Percentiles rank a stretch among this genome's conserved stretches.
These are phyloP conservation scores for Rutstroemia sp. DNA, from an alignment of 2,329 filamentous ascomycete genomes.

Conservation along the genomic window DNA sequence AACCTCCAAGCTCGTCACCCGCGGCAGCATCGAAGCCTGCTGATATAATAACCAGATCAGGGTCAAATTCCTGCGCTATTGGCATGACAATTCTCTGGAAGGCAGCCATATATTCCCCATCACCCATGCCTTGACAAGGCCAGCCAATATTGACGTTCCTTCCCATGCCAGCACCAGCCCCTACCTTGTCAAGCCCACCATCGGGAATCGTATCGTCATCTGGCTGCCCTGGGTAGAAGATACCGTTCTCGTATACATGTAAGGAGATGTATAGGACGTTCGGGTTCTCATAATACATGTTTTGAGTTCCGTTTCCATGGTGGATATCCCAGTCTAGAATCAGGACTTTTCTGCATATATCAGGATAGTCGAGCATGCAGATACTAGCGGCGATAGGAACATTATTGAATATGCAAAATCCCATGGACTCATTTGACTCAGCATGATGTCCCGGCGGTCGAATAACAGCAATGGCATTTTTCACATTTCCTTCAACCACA, in stretches of 20 bases:
- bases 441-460: constrained; percentile 93
- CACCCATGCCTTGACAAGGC: constrained; percentile 75
- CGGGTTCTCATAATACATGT: constrained; percentile 90
- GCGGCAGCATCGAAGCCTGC: constrained; percentile 94
- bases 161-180: constrained; percentile 46
- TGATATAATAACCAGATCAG: constrained; percentile 90
- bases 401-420: constrained; percentile 98
- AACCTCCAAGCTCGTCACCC: constrained; percentile 87
- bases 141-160: constrained; percentile 62
- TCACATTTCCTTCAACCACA: constrained; percentile 75
- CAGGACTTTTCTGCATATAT: constrained; percentile 77
- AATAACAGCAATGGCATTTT: constrained; percentile 94
- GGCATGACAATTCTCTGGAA: constrained; percentile 97
- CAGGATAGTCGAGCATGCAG: constrained; percentile 74
- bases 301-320: constrained; percentile 87
- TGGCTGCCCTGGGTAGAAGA: constrained; percentile 73
- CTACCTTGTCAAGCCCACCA: constrained; percentile 53
- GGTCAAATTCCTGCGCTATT: constrained; percentile 86
- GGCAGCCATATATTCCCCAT: constrained; percentile 93
- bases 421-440: constrained; percentile 77
- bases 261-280: constrained; percentile 94
- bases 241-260: constrained; percentile 77
- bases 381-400: constrained; percentile 87
- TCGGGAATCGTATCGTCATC: constrained; percentile 54
- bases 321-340: constrained; percentile 89